phyloP scores from a whole-genome alignment of 2,329 filamentous ascomycete species.

The Sordariomycetes sp. region DNA sequence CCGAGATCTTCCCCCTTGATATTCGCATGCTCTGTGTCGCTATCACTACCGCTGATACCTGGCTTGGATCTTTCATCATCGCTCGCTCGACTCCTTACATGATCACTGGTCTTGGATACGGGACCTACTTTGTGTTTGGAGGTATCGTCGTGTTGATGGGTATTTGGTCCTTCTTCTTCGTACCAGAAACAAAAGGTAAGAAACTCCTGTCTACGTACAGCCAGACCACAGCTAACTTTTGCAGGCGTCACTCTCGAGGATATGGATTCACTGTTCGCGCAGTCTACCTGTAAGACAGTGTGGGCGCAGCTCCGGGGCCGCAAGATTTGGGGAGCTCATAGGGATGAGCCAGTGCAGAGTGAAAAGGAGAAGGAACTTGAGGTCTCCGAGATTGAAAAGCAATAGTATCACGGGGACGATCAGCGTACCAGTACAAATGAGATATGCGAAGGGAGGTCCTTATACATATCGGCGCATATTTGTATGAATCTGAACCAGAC shows the following conservation, averaged over 20 bases:
- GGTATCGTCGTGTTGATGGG: conserved; percentile 31
- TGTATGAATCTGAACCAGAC: too few species aligned
- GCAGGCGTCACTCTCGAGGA: conserved; percentile 33
- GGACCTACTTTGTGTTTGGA: conserved; percentile 45
- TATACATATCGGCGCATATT: too few species aligned
- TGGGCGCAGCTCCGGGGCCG: conserved; percentile 12
- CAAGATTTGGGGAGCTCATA: not conserved
- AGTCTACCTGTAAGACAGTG: conserved; percentile 20
- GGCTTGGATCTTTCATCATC: conserved; percentile 30
- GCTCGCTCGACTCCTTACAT: conserved; percentile 29
- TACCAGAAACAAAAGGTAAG: conserved; percentile 41
- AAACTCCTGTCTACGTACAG: not conserved
- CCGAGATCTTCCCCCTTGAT: conserved; percentile 34
- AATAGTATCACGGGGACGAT: too few species aligned
- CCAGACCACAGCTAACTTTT: not conserved
- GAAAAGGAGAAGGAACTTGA: conserved; percentile 5
- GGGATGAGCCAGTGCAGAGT: not conserved
- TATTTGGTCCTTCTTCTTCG: conserved; percentile 37
- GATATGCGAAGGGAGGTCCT: too few species aligned
- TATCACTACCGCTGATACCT: conserved; percentile 23
- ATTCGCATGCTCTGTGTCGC: conserved; percentile 25
- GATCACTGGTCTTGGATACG: conserved; percentile 31
- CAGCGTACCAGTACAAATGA: too few species aligned
- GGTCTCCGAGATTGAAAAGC: conserved; percentile 4
- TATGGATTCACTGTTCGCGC: conserved; percentile 28